phyloP scores from a whole-genome alignment of 23 red algal species.

The Gracilaria caudata region DNA sequence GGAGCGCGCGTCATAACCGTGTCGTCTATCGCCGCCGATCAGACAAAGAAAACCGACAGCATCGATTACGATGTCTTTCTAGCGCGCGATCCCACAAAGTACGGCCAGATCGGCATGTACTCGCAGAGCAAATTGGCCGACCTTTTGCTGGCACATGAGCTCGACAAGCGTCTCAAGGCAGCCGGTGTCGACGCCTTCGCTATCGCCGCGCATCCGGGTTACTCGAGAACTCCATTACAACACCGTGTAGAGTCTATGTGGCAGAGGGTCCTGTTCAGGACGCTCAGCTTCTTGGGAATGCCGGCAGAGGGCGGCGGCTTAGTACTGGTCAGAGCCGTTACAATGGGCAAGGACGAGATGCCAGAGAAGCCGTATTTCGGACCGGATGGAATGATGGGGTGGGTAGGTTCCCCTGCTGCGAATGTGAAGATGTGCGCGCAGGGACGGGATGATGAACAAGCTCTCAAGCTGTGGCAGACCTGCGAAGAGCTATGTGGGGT shows the following conservation, averaged over 20 bases:
- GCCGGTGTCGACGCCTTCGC: not conserved
- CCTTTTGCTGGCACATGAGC: conserved; percentile 1
- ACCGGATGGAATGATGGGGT: not conserved
- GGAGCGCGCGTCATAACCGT: conserved; percentile 14
- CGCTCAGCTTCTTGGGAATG: not conserved
- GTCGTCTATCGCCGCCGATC: conserved; percentile 7
- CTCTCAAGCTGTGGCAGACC: conserved; percentile 11
- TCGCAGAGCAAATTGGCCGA: not conserved
- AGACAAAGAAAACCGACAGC: not conserved
- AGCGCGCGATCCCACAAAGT: not conserved
- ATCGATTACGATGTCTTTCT: conserved; percentile 25
- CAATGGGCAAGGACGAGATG: not conserved
- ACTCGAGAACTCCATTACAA: not conserved
- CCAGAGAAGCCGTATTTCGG: not conserved
- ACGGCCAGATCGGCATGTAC: not conserved
- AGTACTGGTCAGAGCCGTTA: not conserved
- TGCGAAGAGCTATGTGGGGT: conserved; percentile 9
- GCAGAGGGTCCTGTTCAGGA: not conserved
- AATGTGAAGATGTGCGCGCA: conserved; percentile 6
- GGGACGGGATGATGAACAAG: not conserved
- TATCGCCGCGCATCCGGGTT: conserved; percentile 12
- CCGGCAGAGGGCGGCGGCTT: not conserved
- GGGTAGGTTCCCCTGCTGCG: not conserved
- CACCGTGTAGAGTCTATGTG: not conserved
- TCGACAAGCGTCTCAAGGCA: not conserved